These are phyloP conservation scores for Articulospora tetracladia DNA, from an alignment of 495 filamentous ascomycete species.

Conservation along the genomic window DNA sequence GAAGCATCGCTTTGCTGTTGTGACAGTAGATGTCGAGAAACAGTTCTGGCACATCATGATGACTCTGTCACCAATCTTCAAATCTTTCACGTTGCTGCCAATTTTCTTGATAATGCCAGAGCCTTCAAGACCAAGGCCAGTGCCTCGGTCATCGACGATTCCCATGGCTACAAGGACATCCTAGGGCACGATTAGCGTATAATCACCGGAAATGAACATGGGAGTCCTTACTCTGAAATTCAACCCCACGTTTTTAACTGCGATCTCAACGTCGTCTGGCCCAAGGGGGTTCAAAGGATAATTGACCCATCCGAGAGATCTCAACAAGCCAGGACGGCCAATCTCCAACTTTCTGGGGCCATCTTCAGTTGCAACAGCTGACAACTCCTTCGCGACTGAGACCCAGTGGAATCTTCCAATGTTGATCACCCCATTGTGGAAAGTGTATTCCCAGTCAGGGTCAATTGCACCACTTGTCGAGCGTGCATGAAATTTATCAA, in stretches of 20 bases:
- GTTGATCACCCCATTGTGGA: constrained; percentile 1
- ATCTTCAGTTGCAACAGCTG: background rate
- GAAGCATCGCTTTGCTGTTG: constrained; percentile 33
- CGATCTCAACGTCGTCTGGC: constrained; percentile 34
- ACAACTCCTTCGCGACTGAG: background rate
- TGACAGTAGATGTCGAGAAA: constrained; percentile 34
- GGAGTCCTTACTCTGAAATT: constrained; percentile 16
- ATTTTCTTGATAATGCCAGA: constrained; percentile 46
- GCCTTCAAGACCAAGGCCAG: constrained; percentile 41
- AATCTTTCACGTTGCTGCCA: constrained; percentile 39
- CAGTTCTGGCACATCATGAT: constrained; percentile 41
- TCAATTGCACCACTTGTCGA: background rate
- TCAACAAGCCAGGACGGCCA: constrained; percentile 1
- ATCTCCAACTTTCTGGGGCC: background rate
- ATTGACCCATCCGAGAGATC: background rate
- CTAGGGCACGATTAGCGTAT: background rate
- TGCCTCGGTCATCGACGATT: background rate
- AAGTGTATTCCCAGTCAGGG: constrained; percentile 9
- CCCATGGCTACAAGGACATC: background rate
- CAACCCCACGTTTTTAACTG: constrained; percentile 32
- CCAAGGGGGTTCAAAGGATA: background rate
- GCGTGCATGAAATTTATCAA: constrained; percentile 3
- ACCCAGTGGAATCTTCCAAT: constrained; percentile 4
- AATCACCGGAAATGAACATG: background rate
- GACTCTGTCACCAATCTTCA: constrained; percentile 49